A percentile compares a stretch with the other conserved stretches of the same genome.
phyloP scores from a whole-genome alignment of 768 basidiomycete species.

The Artomyces pyxidatus region DNA sequence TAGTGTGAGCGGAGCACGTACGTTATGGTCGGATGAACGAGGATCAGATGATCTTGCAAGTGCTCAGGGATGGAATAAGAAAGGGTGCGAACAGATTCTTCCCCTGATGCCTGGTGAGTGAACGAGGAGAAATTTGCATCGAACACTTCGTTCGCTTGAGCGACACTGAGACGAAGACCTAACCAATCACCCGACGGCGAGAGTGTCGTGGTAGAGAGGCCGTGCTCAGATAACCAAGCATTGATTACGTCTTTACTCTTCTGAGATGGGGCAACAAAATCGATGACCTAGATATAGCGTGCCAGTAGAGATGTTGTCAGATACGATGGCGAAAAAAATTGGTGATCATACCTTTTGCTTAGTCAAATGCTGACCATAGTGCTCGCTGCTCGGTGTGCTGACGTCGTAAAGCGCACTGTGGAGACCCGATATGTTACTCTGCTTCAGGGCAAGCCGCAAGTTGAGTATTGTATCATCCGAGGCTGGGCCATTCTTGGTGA shows the following conservation, averaged over 20 bases:
- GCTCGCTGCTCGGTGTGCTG: too few species aligned
- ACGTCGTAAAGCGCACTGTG: too few species aligned
- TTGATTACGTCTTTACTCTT: conserved; percentile 21
- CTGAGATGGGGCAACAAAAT: conserved; percentile 14
- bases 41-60: conserved; percentile 20
- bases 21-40: conserved; percentile 25
- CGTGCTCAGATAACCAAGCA: conserved; percentile 20
- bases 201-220: conserved; percentile 17
- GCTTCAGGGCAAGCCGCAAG: too few species aligned
- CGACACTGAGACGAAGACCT: conserved; percentile 17
- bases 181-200: conserved; percentile 24
- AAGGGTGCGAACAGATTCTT: conserved; percentile 22
- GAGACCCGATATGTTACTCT: too few species aligned
- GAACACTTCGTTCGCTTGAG: conserved; percentile 23
- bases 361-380: too few species aligned
- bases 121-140: conserved; percentile 23
- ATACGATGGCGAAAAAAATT: too few species aligned
- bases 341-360: too few species aligned
- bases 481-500: too few species aligned
- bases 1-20: conserved; percentile 1
- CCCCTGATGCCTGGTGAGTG: conserved; percentile 17
- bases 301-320: too few species aligned
- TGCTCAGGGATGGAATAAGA: conserved; percentile 24
- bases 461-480: too few species aligned
- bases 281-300: not conserved